Percentiles rank a stretch among this genome's conserved stretches.
Evolutionary conservation across 208 protist genomes (phyloP).

Genomic region (Leishmania martiniquensis): DNA sequence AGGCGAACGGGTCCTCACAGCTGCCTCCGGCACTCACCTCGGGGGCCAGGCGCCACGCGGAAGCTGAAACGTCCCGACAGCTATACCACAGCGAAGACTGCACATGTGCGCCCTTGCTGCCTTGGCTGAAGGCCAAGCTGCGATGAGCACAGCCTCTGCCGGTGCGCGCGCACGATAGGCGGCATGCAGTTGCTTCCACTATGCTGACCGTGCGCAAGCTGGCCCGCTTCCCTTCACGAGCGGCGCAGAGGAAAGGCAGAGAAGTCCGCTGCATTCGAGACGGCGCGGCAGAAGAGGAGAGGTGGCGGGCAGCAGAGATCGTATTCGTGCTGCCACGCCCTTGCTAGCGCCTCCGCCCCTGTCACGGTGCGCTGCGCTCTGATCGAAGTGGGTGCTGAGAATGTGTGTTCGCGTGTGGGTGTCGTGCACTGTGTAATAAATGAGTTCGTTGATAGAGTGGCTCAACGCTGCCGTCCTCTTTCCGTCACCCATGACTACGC

Average conservation of each 20-base stretch:
- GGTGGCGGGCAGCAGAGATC: neutral
- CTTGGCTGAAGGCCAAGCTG: neutral
- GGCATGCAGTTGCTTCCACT: neutral
- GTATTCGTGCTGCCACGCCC: neutral
- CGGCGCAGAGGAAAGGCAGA: neutral
- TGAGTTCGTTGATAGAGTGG: neutral
- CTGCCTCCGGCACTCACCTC: neutral
- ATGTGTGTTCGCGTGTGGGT: neutral
- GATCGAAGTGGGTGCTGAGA: neutral
- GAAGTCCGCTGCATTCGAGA: neutral
- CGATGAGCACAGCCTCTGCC: neutral
- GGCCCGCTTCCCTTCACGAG: neutral
- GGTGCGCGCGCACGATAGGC: neutral
- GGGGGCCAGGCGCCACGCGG: neutral
- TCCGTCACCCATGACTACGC: neutral
- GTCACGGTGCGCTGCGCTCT: neutral
- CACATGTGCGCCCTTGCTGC: neutral
- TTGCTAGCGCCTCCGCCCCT: neutral
- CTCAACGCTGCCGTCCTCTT: neutral
- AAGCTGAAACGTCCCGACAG: neutral
- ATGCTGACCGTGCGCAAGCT: neutral
- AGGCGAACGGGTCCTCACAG: conserved; percentile 33
- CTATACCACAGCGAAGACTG: neutral
- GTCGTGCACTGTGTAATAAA: neutral
- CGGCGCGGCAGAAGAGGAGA: neutral